Evolutionary conservation across 441 rosid genomes (phyloP).

Genomic region (Erysimum cheiri): DNA sequence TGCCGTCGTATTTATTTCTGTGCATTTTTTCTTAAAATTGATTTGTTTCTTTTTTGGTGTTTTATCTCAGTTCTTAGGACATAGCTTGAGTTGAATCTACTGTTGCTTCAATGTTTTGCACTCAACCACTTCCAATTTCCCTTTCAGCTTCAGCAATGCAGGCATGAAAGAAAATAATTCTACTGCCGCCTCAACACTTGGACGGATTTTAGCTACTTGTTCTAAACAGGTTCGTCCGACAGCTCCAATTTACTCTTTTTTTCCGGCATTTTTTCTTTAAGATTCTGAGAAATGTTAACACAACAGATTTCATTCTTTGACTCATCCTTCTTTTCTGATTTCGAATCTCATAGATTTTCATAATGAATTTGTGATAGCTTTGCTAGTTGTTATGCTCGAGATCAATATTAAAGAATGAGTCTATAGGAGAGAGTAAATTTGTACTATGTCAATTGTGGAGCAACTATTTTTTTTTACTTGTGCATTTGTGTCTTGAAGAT

Average conservation of each 20-base stretch:
- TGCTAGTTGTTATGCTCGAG: background rate
- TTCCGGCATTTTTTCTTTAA: background rate
- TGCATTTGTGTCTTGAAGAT: slow-evolving; percentile 19
- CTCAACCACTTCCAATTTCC: background rate
- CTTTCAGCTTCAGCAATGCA: slow-evolving; percentile 47
- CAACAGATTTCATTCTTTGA: background rate
- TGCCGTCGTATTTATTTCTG: background rate
- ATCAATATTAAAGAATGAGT: background rate
- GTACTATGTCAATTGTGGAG: background rate
- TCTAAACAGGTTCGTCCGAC: slow-evolving; percentile 71
- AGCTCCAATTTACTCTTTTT: slow-evolving; percentile 11
- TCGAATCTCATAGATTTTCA: background rate
- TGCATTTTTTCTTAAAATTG: background rate
- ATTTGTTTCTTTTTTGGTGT: background rate
- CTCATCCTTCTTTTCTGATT: background rate
- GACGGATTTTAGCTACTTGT: slow-evolving; percentile 77
- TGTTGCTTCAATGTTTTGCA: slow-evolving; percentile 5
- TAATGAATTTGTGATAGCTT: background rate
- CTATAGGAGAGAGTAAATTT: background rate
- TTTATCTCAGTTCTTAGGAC: background rate
- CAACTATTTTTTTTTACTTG: background rate
- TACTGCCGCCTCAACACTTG: slow-evolving; percentile 55
- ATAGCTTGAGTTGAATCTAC: slow-evolving; percentile 16
- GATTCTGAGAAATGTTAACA: slow-evolving; percentile 13
- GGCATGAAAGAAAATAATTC: slow-evolving; percentile 84